These are phyloP conservation scores for Myrmaecium sp. DNA, from an alignment of 2,329 filamentous ascomycete species.

Conservation along the genomic window DNA sequence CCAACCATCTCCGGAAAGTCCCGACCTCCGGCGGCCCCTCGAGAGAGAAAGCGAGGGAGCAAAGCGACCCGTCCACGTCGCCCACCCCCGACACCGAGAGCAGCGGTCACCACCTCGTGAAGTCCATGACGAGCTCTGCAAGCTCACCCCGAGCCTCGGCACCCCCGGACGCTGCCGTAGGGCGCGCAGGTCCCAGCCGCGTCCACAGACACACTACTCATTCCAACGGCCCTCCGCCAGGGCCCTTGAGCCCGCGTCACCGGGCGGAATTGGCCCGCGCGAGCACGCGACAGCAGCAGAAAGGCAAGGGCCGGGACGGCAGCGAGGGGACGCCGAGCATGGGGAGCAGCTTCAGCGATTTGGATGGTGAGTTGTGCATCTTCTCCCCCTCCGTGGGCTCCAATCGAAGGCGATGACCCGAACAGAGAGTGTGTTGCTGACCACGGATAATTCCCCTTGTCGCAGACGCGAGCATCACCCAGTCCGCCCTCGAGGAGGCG, in stretches of 20 bases:
- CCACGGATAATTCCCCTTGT: conserved; percentile 4
- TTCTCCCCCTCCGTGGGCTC: conserved; percentile 1
- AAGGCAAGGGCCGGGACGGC: conserved; percentile 38
- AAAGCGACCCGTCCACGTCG: conserved; percentile 8
- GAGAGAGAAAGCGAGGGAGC: conserved; percentile 3
- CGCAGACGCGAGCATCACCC: conserved; percentile 60
- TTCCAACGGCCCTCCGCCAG: background rate
- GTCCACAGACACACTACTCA: background rate
- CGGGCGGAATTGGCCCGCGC: conserved; percentile 40
- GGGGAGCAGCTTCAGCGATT: conserved; percentile 74
- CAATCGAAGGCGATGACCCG: too few species aligned
- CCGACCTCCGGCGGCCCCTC: conserved; percentile 4
- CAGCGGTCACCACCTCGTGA: conserved; percentile 25
- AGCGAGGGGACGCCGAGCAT: conserved; percentile 64
- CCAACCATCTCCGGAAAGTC: too few species aligned
- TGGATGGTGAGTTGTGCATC: conserved; percentile 41
- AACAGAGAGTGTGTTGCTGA: too few species aligned
- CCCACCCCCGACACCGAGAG: conserved; percentile 7
- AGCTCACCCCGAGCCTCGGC: conserved; percentile 3
- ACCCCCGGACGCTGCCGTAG: background rate
- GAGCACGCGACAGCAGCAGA: conserved; percentile 32
- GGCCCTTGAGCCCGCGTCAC: conserved; percentile 32
- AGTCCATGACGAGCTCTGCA: conserved; percentile 2
- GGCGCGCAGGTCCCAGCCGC: background rate
- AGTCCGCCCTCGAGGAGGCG: conserved; percentile 65